A percentile compares a stretch with the other conserved stretches of the same genome.
Evolutionary conservation across 768 basidiomycete genomes (phyloP).

Genomic region (Psilocybe azurescens): DNA sequence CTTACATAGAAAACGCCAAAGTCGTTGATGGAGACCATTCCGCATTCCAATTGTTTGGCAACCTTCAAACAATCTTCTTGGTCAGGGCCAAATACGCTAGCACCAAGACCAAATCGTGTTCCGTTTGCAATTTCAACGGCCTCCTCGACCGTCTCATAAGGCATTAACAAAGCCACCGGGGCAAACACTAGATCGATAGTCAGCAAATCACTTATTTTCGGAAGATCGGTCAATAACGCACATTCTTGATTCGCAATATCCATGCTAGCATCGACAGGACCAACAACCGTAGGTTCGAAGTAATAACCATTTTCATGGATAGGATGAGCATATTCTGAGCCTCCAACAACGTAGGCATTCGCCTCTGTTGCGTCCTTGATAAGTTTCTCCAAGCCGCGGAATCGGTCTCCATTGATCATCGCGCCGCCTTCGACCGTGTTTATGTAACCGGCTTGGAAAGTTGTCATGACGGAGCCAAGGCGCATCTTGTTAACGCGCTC

Average conservation of each 20-base stretch:
- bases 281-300: conserved; percentile 88
- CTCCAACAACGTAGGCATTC: conserved; percentile 74
- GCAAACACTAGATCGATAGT: conserved; percentile 74
- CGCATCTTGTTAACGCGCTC: conserved; percentile 74
- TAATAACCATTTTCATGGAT: conserved; percentile 78
- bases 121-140: conserved; percentile 89
- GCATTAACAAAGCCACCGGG: conserved; percentile 86
- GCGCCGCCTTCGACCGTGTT: conserved; percentile 83
- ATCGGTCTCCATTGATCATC: conserved; percentile 81
- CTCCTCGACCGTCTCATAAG: conserved; percentile 83
- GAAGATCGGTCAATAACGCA: conserved; percentile 41
- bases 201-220: conserved; percentile 6
- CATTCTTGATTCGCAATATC: conserved; percentile 83
- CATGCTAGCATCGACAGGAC: conserved; percentile 72
- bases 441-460: conserved; percentile 70
- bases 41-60: conserved; percentile 84
- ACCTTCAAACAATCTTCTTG: conserved; percentile 79
- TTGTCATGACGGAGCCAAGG: conserved; percentile 76
- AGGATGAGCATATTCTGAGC: conserved; percentile 65
- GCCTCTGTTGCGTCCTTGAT: conserved; percentile 68
- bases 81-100: conserved; percentile 92
- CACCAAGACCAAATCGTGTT: conserved; percentile 89
- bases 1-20: conserved; percentile 88
- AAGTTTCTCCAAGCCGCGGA: conserved; percentile 71
- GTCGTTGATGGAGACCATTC: conserved; percentile 98